Evolutionary conservation across 2,329 filamentous ascomycete species (phyloP).

Genomic region (Elsinoe fawcettii): DNA sequence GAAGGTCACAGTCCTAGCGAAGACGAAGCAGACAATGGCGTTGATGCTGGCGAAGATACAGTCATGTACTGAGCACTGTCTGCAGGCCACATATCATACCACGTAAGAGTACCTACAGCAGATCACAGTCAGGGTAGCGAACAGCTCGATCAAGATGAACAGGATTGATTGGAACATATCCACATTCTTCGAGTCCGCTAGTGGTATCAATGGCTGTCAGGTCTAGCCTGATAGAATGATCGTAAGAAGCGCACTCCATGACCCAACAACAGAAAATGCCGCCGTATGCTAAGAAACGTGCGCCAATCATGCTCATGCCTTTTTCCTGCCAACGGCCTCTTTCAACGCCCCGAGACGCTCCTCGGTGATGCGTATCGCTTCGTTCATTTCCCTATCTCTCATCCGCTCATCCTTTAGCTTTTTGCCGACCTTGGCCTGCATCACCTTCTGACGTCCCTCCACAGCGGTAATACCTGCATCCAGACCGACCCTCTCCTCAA

Average conservation of each 20-base stretch:
- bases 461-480: slow-evolving; percentile 40
- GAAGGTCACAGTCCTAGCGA: not conserved
- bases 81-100: not conserved
- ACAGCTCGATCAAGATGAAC: not conserved
- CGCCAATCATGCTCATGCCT: slow-evolving; percentile 20
- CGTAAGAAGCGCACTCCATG: not conserved
- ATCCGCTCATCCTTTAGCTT: slow-evolving; percentile 29
- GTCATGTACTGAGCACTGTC: slow-evolving; percentile 11
- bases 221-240: not conserved
- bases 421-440: slow-evolving; percentile 18
- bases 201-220: slow-evolving; percentile 5
- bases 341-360: slow-evolving; percentile 73
- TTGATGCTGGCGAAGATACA: slow-evolving; percentile 11
- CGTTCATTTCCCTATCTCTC: slow-evolving; percentile 61
- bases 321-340: slow-evolving; percentile 58
- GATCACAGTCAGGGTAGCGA: not conserved
- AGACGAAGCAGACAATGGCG: slow-evolving; percentile 6
- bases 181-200: not conserved
- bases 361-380: slow-evolving; percentile 79
- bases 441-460: slow-evolving; percentile 6
- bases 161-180: not conserved
- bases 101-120: too few relatives aligned
- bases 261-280: slow-evolving; percentile 1
- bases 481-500: slow-evolving; percentile 76
- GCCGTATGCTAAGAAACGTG: not conserved